phyloP scores from a whole-genome alignment of 2,329 filamentous ascomycete genomes.

The Fusarium sp. region DNA sequence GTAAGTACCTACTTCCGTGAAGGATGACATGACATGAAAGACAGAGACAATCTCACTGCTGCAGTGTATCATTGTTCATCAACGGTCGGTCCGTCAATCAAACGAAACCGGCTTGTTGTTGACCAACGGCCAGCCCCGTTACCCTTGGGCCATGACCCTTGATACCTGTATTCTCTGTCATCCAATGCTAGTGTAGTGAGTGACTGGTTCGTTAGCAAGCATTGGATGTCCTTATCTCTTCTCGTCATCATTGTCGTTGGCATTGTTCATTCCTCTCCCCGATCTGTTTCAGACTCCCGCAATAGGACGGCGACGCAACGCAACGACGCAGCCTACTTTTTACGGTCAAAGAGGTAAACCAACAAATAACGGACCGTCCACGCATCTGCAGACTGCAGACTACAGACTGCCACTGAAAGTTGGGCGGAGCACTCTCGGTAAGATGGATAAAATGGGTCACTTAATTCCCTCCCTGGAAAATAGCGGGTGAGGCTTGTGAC shows the following conservation, averaged over 20 bases:
- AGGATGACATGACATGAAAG: conserved; percentile 18
- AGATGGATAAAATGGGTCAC: conserved; percentile 46
- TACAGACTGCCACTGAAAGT: conserved; percentile 36
- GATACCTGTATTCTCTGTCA: conserved; percentile 20
- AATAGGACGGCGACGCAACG: conserved; percentile 30
- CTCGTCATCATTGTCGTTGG: conserved; percentile 42
- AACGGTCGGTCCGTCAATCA: conserved; percentile 35
- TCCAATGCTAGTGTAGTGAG: conserved; percentile 13
- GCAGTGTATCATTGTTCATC: conserved; percentile 13
- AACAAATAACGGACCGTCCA: conserved; percentile 18
- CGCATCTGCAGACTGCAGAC: conserved; percentile 30
- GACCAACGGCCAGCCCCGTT: conserved; percentile 38
- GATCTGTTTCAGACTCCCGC: conserved; percentile 33
- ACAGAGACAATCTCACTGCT: conserved; percentile 10
- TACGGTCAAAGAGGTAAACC: conserved; percentile 10
- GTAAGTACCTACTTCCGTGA: conserved; percentile 6
- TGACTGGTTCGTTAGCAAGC: conserved; percentile 12
- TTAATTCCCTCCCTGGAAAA: conserved; percentile 36
- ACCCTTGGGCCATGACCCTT: conserved; percentile 38
- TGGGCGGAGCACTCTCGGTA: conserved; percentile 46
- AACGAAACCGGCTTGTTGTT: conserved; percentile 26
- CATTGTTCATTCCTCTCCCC: conserved; percentile 19
- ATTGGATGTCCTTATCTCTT: conserved; percentile 39
- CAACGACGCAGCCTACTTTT: conserved; percentile 16
- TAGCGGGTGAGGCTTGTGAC: conserved; percentile 30